A percentile compares a stretch with the other conserved stretches of the same genome.
Conservation (phyloP, 1,284 basidiomycete genomes). For the Erythrobasidium hasegawianum region DNA sequence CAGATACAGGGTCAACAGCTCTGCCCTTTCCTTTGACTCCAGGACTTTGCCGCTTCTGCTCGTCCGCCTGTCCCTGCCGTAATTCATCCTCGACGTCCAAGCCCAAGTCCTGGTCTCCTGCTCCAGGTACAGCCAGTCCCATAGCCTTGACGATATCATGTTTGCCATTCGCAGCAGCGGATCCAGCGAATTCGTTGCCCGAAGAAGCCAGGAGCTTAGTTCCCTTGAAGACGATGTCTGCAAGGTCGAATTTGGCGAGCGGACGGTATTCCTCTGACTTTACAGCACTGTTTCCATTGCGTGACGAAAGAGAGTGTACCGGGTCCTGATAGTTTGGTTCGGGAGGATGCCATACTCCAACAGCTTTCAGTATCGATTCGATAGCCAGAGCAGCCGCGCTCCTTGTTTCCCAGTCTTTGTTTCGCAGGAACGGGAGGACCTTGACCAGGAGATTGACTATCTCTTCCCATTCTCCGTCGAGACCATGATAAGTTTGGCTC, state of each 20-base stretch:
- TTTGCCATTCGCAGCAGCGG: conserved; percentile 67
- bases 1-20: not conserved
- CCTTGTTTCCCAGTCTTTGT: conserved; percentile 80
- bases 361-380: conserved; percentile 75
- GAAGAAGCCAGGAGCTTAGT: conserved; percentile 77
- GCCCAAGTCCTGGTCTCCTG: conserved; percentile 70
- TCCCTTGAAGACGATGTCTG: conserved; percentile 67
- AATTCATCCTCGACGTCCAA: conserved; percentile 61
- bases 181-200: conserved; percentile 74
- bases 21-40: conserved; percentile 11
- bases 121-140: conserved; percentile 64
- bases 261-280: not conserved
- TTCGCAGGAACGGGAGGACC: conserved; percentile 80
- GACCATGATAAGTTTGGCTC: conserved; percentile 39
- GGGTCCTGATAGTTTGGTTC: conserved; percentile 35
- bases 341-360: conserved; percentile 73
- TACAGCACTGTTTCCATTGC: not conserved
- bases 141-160: conserved; percentile 76
- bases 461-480: conserved; percentile 72
- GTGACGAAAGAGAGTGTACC: conserved; percentile 7
- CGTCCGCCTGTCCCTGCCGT: conserved; percentile 11
- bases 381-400: conserved; percentile 77
- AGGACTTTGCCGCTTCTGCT: not conserved
- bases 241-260: conserved; percentile 56
- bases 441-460: conserved; percentile 75